Conservation (phyloP, 1,284 basidiomycete species). For the Ceraceosorus bombacis region DNA sequence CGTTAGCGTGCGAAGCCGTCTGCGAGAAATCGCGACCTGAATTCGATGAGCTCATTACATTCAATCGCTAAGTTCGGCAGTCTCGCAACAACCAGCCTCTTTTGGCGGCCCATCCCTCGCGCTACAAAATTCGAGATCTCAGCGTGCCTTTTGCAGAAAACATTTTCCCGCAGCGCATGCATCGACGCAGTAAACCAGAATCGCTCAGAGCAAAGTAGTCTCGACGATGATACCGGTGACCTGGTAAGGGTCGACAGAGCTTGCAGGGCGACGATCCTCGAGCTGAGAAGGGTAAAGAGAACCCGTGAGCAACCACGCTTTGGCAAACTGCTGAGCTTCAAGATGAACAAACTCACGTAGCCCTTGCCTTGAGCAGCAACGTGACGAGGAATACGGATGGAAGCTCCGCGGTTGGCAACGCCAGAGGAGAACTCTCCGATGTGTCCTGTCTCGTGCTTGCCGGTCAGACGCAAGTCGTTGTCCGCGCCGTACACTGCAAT, state of each 20-base stretch:
- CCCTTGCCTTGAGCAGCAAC: conserved; percentile 86
- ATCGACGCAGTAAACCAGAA: too few species aligned
- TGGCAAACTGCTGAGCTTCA: too few species aligned
- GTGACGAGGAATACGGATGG: conserved; percentile 69
- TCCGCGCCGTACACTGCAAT: conserved; percentile 48
- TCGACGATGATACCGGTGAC: conserved; percentile 62
- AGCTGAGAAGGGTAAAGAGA: background rate
- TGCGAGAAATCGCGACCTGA: too few species aligned
- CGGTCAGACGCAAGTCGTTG: conserved; percentile 47
- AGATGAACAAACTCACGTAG: conserved; percentile 57
- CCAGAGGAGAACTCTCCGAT: conserved; percentile 87
- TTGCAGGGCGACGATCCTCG: conserved; percentile 56
- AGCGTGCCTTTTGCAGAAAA: too few species aligned
- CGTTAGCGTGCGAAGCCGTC: too few species aligned
- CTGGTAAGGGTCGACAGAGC: conserved; percentile 75
- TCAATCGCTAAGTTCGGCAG: too few species aligned
- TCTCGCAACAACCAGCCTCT: too few species aligned
- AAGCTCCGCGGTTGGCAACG: conserved; percentile 87
- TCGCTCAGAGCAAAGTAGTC: background rate
- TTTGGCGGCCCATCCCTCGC: too few species aligned
- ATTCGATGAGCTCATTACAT: too few species aligned
- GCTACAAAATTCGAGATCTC: too few species aligned
- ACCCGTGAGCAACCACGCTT: too few species aligned
- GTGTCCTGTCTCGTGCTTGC: conserved; percentile 75
- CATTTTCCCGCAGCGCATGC: too few species aligned